Conservation (phyloP, 2,329 filamentous ascomycete genomes). For the Fusarium piperis region DNA sequence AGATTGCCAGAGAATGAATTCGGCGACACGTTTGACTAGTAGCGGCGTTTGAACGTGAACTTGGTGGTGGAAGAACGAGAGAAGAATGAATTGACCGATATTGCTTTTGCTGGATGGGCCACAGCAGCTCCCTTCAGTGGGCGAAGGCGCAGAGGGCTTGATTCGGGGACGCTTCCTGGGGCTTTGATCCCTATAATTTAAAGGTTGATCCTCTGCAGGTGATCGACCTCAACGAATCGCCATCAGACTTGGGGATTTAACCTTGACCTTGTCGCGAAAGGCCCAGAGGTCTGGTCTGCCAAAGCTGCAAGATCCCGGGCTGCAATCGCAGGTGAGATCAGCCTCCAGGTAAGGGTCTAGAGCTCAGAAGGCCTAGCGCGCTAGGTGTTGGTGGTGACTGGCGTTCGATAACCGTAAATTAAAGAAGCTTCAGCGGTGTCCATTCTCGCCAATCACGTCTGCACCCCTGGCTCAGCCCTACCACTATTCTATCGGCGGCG, state of each 20-base stretch:
- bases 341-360: neutral
- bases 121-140: neutral
- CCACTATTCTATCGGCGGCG: neutral
- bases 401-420: slow-evolving; percentile 17
- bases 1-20: neutral
- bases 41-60: neutral
- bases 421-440: neutral
- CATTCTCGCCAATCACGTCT: neutral
- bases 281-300: neutral
- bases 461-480: neutral
- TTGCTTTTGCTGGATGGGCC: neutral
- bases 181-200: neutral
- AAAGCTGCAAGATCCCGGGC: neutral
- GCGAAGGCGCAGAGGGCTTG: neutral
- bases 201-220: neutral
- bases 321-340: neutral
- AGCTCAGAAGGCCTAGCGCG: neutral
- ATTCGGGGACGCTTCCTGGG: neutral
- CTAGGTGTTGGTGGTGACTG: neutral
- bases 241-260: neutral
- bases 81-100: neutral
- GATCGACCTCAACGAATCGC: neutral
- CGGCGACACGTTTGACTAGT: neutral
- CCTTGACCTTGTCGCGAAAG: neutral
- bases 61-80: neutral